phyloP scores from a whole-genome alignment of 441 rosid species.

The Adansonia rubrostipa region DNA sequence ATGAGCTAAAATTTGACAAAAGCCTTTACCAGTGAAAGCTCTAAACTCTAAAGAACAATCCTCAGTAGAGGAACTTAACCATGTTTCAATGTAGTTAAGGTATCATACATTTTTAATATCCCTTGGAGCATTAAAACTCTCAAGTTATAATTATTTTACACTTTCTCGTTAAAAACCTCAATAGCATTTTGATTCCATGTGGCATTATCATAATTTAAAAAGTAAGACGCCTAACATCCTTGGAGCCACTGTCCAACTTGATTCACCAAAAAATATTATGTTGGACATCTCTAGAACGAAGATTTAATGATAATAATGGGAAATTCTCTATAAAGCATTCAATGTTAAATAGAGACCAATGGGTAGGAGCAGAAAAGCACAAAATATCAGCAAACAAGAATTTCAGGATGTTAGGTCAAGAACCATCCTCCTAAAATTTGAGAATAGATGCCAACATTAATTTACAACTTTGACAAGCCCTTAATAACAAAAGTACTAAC shows the following conservation, averaged over 20 bases:
- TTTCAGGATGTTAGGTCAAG: background rate
- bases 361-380: no score
- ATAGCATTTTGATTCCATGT: background rate
- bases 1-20: background rate
- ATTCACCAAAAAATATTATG: background rate
- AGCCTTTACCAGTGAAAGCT: background rate
- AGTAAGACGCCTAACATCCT: background rate
- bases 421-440: background rate
- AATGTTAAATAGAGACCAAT: no score
- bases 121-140: background rate
- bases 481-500: constrained; percentile 6
- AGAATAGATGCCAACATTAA: constrained; percentile 1
- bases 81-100: background rate
- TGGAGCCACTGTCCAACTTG: background rate
- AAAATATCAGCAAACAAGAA: no score
- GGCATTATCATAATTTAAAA: background rate
- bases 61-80: background rate
- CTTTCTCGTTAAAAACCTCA: background rate
- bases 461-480: background rate
- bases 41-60: background rate
- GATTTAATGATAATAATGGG: background rate
- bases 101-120: background rate
- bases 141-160: background rate
- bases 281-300: background rate
- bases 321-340: no score